Evolutionary conservation across 805 yeast species (phyloP), one percentile per base, ranked within the genome.

Genomic region (Metschnikowia orientalis): DNA sequence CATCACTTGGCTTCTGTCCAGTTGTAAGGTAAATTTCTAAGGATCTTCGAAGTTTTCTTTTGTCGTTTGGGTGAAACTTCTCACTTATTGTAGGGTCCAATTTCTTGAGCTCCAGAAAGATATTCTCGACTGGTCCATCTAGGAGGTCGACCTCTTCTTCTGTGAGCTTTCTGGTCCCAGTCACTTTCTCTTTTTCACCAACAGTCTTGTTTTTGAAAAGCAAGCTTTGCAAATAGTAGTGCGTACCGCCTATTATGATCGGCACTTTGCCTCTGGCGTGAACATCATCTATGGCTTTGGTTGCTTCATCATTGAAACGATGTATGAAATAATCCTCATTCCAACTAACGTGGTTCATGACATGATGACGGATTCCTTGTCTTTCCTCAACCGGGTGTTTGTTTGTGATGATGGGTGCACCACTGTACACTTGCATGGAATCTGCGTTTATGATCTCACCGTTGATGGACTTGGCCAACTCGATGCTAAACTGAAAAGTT

Each of bases 381-480:
- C 95, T 65, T 44, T 90, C 96, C 0, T 61, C 64, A 1, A 81
- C 39, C 0, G 98, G 97, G 48, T 92, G 97, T 50, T 92, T 92
- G 51, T 92, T 92, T 10, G 98, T 85, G 40, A 92, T 86, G 8
- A 76, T 75, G 9, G 82, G 86, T 1, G 77, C 60, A 0, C 75
- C 79, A 23, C 66, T 60, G 57, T 92, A 92, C 68, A 92, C 83
- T 58, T 92, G 98, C 97, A 92, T 89, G 1, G 97, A 87, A 54
- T 92, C 98, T 0, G 95, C 95, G 57, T 92, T 92, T 42, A 92
- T 83, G 42, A 92, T 70, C 53, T 92, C 97, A 13, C 97, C 97
- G 51, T 79, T 73, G 32, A 82, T 71, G 17, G 70, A 69, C 45
- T 74, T 69, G 8, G 97, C 96, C 13, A 92, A 55, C 40, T 87